Percentiles rank a stretch among this genome's conserved stretches.
These are phyloP conservation scores for Selaginella tamariscina DNA, from an alignment of 75 land plant genomes.

Conservation along the genomic window DNA sequence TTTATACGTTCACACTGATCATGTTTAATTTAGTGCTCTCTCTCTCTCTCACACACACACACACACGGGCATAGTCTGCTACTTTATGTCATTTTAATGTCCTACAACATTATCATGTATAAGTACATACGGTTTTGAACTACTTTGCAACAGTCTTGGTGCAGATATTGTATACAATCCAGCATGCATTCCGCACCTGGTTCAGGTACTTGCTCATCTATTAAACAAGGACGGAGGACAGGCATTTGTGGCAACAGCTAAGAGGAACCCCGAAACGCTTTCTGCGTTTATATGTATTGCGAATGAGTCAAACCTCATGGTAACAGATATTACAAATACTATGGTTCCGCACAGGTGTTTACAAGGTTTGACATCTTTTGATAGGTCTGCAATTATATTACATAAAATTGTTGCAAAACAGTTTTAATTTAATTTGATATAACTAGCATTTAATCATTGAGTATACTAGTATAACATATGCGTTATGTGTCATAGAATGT, in stretches of 20 bases:
- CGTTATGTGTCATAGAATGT: too few relatives aligned
- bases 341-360: conserved; percentile 35
- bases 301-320: conserved; percentile 32
- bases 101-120: too few relatives aligned
- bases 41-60: too few relatives aligned
- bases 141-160: conserved; percentile 57
- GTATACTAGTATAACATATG: too few relatives aligned
- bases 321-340: conserved; percentile 40
- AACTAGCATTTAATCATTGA: too few relatives aligned
- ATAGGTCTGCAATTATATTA: conserved; percentile 40
- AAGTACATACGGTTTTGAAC: too few relatives aligned
- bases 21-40: background rate
- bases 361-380: conserved; percentile 50
- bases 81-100: too few relatives aligned
- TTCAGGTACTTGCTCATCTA: conserved; percentile 43
- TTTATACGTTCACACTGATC: background rate
- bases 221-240: conserved; percentile 17
- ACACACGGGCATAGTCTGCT: too few relatives aligned
- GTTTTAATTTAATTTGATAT: too few relatives aligned
- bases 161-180: conserved; percentile 87
- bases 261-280: conserved; percentile 63
- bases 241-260: conserved; percentile 63
- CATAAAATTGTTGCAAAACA: conserved; percentile 21
- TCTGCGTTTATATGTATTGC: conserved; percentile 38
- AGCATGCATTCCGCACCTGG: conserved; percentile 53